Evolutionary conservation across 257 asterid genomes (phyloP), one percentile per base, ranked within the genome.

Genomic region (Penstemon davidsonii): DNA sequence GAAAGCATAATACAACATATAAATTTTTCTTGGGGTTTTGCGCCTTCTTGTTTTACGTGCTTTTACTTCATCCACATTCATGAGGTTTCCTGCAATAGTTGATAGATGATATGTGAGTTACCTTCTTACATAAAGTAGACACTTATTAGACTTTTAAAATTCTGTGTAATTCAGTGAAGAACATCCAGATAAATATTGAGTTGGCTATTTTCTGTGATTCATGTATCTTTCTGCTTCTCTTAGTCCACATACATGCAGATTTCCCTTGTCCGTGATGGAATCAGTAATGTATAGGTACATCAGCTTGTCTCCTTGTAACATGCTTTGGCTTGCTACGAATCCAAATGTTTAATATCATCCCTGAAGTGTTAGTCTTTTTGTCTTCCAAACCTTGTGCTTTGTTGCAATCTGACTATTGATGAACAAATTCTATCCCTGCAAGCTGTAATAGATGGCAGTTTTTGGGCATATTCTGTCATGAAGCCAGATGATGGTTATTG

Each of bases 401-500:
- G 43, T 62, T 76, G 50, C 45, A 50, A 50, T 46, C 6, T 52
- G 58, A 68, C 46, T 25, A 25, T 25, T 25, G 33, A 25, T 25
- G 2, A 25, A 25, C 33, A 25, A 2, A 25, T 46, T 9, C 11
- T 46, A 46, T 46, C 51, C 51, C 11, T 46, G 12, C 51, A 9
- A 46, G 51, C 9, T 63, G 69, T 41, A 38, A 64, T 50, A 61
- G 15, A 67, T 62, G 61, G 41, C 62, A 46, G n/a, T 53, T 42
- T 60, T 53, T 38, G 53, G 50, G 39, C 62, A 59, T 33, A 66
- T 50, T 68, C 63, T 53, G 41, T 66, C 54, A 7, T 69, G 41
- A 70, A 67, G 62, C 59, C 44, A 58, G 61, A 36, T 60, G 70
- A 10, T 55, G 50, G 19, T 19, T 44, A 60, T 62, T 68, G 57